Percentiles rank a stretch among this genome's conserved stretches.
These are phyloP conservation scores for Psophocarpus tetragonolobus DNA, from an alignment of 306 rosid genomes.

Conservation along the genomic window DNA sequence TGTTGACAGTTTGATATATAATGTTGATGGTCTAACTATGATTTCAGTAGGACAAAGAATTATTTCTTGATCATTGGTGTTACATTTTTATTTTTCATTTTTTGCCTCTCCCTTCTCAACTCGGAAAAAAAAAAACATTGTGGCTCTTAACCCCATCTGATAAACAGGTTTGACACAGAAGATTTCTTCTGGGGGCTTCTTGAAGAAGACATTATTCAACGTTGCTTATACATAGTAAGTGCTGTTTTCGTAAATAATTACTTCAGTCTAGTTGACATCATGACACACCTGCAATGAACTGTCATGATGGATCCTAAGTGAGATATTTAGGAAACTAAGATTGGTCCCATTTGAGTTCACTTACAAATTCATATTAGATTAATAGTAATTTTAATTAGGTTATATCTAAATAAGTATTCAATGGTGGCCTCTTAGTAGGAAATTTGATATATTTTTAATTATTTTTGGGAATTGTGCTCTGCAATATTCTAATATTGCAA, in stretches of 20 bases:
- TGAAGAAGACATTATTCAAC: conserved; percentile 73
- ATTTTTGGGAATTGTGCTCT: neutral
- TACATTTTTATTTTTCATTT: conserved; percentile 3
- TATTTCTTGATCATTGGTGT: conserved; percentile 27
- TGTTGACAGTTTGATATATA: conserved; percentile 6
- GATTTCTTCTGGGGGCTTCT: conserved; percentile 74
- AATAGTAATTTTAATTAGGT: neutral
- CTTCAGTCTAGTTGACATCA: neutral
- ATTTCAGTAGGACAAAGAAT: conserved; percentile 25
- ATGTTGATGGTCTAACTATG: conserved; percentile 20
- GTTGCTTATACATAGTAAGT: conserved; percentile 80
- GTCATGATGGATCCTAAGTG: neutral
- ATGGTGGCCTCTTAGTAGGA: conserved; percentile 13
- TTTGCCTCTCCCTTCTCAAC: neutral
- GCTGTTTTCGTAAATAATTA: neutral
- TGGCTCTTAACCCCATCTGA: conserved; percentile 15
- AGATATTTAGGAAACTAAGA: conserved; percentile 8
- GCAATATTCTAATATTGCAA: conserved; percentile 25
- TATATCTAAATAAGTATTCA: conserved; percentile 6
- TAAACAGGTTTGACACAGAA: conserved; percentile 80
- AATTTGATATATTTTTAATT: neutral
- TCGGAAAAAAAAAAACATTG: neutral
- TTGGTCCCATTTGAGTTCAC: neutral
- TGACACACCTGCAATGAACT: neutral
- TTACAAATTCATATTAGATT: conserved; percentile 2